These are phyloP conservation scores for Oenanthe sinensis DNA, from an alignment of 129 eudicot species.

Conservation along the genomic window DNA sequence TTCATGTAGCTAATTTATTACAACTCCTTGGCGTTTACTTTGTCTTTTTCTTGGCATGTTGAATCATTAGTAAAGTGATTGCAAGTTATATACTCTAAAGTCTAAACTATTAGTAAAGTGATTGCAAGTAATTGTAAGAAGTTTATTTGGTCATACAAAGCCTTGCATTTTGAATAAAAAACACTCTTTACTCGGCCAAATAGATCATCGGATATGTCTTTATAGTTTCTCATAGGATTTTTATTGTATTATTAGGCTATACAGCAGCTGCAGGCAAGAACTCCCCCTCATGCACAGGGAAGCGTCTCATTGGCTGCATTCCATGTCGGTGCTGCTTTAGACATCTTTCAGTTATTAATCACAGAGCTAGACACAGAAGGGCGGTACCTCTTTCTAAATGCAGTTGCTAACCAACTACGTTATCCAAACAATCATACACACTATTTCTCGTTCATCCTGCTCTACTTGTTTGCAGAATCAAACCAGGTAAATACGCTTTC, in stretches of 20 bases:
- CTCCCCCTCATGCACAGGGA: conserved; percentile 58
- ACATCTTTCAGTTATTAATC: conserved; percentile 72
- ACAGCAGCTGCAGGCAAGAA: conserved; percentile 80
- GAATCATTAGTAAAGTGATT: too few relatives aligned
- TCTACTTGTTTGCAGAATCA: conserved; percentile 76
- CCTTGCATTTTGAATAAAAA: not conserved
- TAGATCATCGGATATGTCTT: not conserved
- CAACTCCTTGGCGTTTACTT: not conserved
- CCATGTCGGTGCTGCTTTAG: conserved; percentile 69
- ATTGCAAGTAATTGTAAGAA: not conserved
- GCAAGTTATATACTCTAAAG: too few relatives aligned
- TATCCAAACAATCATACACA: conserved; percentile 97
- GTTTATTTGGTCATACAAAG: not conserved
- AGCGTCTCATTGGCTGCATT: conserved; percentile 43
- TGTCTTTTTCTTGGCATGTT: too few relatives aligned
- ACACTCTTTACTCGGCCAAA: not conserved
- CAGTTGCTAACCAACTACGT: conserved; percentile 91
- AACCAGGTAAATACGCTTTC: conserved; percentile 47
- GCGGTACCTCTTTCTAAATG: conserved; percentile 83
- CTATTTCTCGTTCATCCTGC: conserved; percentile 88
- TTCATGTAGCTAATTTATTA: too few relatives aligned
- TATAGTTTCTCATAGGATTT: not conserved
- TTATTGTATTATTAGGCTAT: conserved; percentile 47
- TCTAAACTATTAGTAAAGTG: too few relatives aligned
- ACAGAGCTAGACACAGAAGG: conserved; percentile 91